Evolutionary conservation across 768 basidiomycete genomes (phyloP), one percentile per base, ranked within the genome.

Genomic region (Rhizopogon vulgaris): DNA sequence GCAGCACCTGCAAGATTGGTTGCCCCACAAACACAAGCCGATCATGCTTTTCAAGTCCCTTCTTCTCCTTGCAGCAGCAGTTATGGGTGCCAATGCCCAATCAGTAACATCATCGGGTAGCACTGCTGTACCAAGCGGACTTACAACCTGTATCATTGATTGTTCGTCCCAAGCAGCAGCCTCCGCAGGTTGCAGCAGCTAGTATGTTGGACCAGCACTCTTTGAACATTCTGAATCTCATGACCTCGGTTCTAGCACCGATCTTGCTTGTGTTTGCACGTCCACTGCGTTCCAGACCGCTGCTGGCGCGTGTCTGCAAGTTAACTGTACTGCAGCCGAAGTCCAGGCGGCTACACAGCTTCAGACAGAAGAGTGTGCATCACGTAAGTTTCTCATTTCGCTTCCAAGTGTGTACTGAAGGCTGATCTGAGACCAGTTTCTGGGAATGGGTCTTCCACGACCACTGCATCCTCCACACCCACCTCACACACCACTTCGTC

Each of bases 241-340:
- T 7, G 49, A 42, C 10, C 7, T 7, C 17, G 9, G 10, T 42
- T 28, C n/a, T 40, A 78, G 78, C 59, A 60, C 72, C 11, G 59
- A 78, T 58, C 0, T 72, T n/a, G 0, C 52, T 0, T 78, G 77
- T 48, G 56, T 74, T 18, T 78, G 77, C 63, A 58, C 66, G 3
- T 72, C 65, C 46, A 9, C 48, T 1, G 40, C 53, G 2, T 78
- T 74, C 73, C 74, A 77, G 52, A 0, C 1, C 3, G 61, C 62
- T 1, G 71, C 70, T 2, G 7, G 1, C 0, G 1, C 27, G 6
- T 78, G 77, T 57, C 62, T 78, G 18, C 1, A 27, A 18, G n/a
- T 54, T 1, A 67, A 58, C 38, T 79, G 77, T 53, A 59, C 70
- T 0, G 0, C 63, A 0, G 45, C 49, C 0, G 77, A 78, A 9